A percentile compares a stretch with the other conserved stretches of the same genome.
These are phyloP conservation scores for Forsythia suspensa DNA, from an alignment of 257 asterid genomes.

Conservation along the genomic window DNA sequence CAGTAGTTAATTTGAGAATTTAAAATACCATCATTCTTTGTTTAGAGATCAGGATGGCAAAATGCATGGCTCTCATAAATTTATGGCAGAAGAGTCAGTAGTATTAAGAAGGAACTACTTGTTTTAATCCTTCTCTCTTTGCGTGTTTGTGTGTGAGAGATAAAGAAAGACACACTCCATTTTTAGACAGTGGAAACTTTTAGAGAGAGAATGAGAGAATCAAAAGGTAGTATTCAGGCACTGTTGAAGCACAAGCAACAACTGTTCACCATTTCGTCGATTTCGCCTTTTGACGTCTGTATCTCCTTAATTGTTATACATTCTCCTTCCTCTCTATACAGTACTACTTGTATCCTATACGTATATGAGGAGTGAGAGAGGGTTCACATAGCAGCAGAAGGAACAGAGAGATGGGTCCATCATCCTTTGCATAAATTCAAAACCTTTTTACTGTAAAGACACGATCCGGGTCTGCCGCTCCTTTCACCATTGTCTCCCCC, in stretches of 20 bases:
- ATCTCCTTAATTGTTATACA: slow-evolving; percentile 1
- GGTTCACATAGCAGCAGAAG: slow-evolving; percentile 20
- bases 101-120: slow-evolving; percentile 1
- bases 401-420: slow-evolving; percentile 49
- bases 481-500: slow-evolving; percentile 46
- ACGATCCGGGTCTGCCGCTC: slow-evolving; percentile 95
- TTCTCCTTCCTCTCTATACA: background rate
- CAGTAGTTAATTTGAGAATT: background rate
- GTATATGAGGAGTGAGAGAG: slow-evolving; percentile 5
- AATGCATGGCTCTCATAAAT: background rate
- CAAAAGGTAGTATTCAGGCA: slow-evolving; percentile 26
- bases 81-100: background rate
- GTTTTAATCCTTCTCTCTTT: slow-evolving; percentile 6
- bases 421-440: slow-evolving; percentile 48
- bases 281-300: slow-evolving; percentile 28
- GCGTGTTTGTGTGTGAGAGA: slow-evolving; percentile 10
- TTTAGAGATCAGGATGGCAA: background rate
- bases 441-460: slow-evolving; percentile 48
- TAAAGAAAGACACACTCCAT: background rate
- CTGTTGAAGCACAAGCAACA: slow-evolving; percentile 38
- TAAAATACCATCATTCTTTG: no score
- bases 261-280: slow-evolving; percentile 14
- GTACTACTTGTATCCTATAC: slow-evolving; percentile 1
- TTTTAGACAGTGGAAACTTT: background rate
- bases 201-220: slow-evolving; percentile 26